Conservation (phyloP, 2,329 filamentous ascomycete genomes). For the Neodidymelliopsis sp. region DNA sequence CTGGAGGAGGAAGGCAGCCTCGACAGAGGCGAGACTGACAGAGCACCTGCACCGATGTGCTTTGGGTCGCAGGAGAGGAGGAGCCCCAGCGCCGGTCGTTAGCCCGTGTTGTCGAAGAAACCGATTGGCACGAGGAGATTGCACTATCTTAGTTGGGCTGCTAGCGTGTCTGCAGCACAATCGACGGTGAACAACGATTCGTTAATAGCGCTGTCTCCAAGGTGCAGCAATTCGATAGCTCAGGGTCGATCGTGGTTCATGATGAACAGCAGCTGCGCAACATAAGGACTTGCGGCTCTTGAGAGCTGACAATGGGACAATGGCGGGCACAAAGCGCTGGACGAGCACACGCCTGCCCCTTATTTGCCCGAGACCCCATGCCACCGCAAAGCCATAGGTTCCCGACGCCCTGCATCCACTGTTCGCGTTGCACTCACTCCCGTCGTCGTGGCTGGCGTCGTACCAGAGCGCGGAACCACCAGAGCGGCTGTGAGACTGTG, state of each 20-base stretch:
- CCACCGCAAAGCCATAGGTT: constrained; percentile 14
- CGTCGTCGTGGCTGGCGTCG: constrained; percentile 40
- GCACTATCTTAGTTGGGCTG: constrained; percentile 8
- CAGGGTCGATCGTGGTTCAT: constrained; percentile 8
- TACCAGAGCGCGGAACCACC: constrained; percentile 26
- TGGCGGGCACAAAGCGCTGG: constrained; percentile 12
- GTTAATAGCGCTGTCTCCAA: not conserved
- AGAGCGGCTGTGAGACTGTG: not conserved
- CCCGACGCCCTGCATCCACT: constrained; percentile 27
- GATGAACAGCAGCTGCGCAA: constrained; percentile 8
- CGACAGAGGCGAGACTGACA: constrained; percentile 26
- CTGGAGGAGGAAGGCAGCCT: constrained; percentile 26
- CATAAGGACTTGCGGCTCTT: constrained; percentile 3
- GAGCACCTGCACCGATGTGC: constrained; percentile 18
- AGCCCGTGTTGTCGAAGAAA: constrained; percentile 16
- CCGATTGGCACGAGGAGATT: constrained; percentile 19
- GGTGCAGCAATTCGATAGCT: constrained; percentile 14
- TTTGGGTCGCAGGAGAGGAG: constrained; percentile 16
- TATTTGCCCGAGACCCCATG: constrained; percentile 5
- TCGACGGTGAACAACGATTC: constrained; percentile 10
- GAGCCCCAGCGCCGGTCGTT: constrained; percentile 19
- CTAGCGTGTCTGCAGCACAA: constrained; percentile 2
- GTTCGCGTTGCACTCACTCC: constrained; percentile 24
- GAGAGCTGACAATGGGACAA: constrained; percentile 2
- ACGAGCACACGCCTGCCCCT: constrained; percentile 15